These are phyloP conservation scores for Cyclostephanos invisitatus DNA, from an alignment of 108 stramenopile species.

Conservation along the genomic window DNA sequence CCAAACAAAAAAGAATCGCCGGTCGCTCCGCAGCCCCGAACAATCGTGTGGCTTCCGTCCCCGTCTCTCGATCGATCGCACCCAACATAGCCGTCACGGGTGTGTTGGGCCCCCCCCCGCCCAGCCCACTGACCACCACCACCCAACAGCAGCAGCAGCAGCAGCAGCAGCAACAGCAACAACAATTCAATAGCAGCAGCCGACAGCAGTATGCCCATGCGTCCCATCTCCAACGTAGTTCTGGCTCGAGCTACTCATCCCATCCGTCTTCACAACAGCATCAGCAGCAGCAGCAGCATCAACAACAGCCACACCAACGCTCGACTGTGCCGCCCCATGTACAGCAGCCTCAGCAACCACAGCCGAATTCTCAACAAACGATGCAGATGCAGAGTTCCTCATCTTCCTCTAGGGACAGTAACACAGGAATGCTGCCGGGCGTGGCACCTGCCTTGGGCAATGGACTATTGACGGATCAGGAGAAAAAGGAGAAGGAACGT, in stretches of 20 bases:
- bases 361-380: neutral
- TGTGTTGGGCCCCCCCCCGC: constrained; percentile 2
- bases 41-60: constrained; percentile 29
- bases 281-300: constrained; percentile 25
- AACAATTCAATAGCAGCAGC: constrained; percentile 2
- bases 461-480: constrained; percentile 7
- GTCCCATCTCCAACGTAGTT: constrained; percentile 10
- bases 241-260: constrained; percentile 11
- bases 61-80: neutral
- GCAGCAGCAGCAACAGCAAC: constrained; percentile 17
- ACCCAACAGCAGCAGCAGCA: constrained; percentile 17
- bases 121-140: constrained; percentile 6
- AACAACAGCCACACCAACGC: constrained; percentile 18
- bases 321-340: constrained; percentile 7
- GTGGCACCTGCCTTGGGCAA: neutral
- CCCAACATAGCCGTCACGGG: neutral
- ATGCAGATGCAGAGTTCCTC: constrained; percentile 3
- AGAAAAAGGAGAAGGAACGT: constrained; percentile 73
- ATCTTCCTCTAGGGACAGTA: neutral
- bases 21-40: constrained; percentile 24
- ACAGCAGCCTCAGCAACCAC: constrained; percentile 20
- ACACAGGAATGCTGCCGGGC: constrained; percentile 2
- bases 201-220: constrained; percentile 5
- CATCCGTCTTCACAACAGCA: constrained; percentile 16
- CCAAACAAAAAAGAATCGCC: constrained; percentile 6